Evolutionary conservation across 2,329 filamentous ascomycete species (phyloP).

Genomic region (Stylonectria norvegica): DNA sequence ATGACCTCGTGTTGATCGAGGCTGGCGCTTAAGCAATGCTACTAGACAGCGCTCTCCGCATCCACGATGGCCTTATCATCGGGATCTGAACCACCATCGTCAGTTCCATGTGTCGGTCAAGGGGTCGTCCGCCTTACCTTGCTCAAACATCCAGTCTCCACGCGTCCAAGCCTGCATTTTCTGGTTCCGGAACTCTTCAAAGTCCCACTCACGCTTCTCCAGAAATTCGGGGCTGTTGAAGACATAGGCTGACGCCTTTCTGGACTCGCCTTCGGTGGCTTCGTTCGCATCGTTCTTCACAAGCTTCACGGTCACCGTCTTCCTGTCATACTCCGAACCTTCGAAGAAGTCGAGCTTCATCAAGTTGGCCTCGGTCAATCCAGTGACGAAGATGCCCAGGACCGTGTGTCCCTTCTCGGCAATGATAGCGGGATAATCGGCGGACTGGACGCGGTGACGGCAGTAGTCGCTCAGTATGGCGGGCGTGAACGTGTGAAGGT

Average conservation of each 20-base stretch:
- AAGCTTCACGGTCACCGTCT: constrained; percentile 52
- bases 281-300: constrained; percentile 39
- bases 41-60: constrained; percentile 4
- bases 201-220: constrained; percentile 82
- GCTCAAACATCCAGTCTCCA: constrained; percentile 43
- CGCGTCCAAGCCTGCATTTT: constrained; percentile 60
- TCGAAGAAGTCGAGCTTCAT: constrained; percentile 78
- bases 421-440: constrained; percentile 80
- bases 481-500: constrained; percentile 63
- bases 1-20: constrained; percentile 8
- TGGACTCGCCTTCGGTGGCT: constrained; percentile 42
- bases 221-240: constrained; percentile 52
- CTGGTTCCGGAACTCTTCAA: constrained; percentile 73
- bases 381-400: constrained; percentile 72
- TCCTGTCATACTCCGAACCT: constrained; percentile 66
- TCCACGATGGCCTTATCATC: constrained; percentile 16
- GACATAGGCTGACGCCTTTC: constrained; percentile 62
- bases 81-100: constrained; percentile 17
- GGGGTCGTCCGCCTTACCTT: constrained; percentile 29
- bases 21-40: constrained; percentile 17
- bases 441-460: constrained; percentile 63
- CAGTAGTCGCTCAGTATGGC: constrained; percentile 73
- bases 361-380: constrained; percentile 75
- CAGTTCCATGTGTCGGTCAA: constrained; percentile 2
- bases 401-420: constrained; percentile 56